Evolutionary conservation across 768 basidiomycete genomes (phyloP), one percentile per base, ranked within the genome.

Genomic region (Amanita subjunquillea): DNA sequence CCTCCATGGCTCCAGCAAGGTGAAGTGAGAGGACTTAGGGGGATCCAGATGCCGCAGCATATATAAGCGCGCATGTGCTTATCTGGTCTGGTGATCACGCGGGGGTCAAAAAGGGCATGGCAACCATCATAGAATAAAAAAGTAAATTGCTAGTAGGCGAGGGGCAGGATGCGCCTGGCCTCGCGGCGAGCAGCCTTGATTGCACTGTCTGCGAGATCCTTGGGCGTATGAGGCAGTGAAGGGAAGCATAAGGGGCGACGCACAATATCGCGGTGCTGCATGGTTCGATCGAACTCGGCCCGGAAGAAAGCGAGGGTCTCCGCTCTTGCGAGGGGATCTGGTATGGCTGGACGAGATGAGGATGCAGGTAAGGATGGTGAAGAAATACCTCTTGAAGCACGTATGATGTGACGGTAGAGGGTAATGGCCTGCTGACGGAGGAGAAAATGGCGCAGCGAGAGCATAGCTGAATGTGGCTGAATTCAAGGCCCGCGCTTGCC

Each of bases 281-380:
- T 74, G 58, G 80, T 82, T 54, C 79, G 70, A 60, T 87, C 82
- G 58, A 90, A 78, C 65, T 89, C 86, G 46, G 68, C 61, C 27
- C 88, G 80, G 64, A 90, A 78, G 85, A 87, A 91, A 20, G 63
- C 60, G 6, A 88, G 65, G 0, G 87, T 87, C 59, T 90, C 87
- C 54, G 66, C 65, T 54, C 87, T 76, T 27, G 83, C 72, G 53
- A 63, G 61, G 49, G 72, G 72, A 67, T 89, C 77, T 34, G 78
- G 79, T 47, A 91, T 82, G 39, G 64, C 88, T 89, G 57, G 40
- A 50, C 47, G 22, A 42, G 55, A 51, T 40, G 30, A 48, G 47
- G 13, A 32, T 25, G 20, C n/a, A 30, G 27, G 30, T 44, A 44
- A 56, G 55, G 12, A 48, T 46, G 23, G 34, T 51, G 32, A 52